Base-by-base conservation (phyloP, 352 stramenopile genomes). In the Pythium apleroticum region DNA sequence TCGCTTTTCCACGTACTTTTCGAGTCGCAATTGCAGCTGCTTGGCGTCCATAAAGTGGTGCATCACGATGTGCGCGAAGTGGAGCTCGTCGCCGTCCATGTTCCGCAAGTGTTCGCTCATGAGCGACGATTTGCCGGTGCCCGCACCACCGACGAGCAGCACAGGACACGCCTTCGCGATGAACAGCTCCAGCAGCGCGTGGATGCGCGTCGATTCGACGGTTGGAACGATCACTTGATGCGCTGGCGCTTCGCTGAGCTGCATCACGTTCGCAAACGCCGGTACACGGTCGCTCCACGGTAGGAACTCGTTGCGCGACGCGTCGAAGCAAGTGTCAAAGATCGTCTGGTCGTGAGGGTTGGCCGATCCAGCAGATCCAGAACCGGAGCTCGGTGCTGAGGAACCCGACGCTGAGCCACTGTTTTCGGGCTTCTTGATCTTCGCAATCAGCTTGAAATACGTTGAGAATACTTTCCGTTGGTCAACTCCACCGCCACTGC, bases 1-100 rank as follows among this genome's bases (percentile, higher is more conserved):
- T 4, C 88, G 77, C 66, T 98, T 98, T 49, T 97, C 91, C 0
- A 98, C 65, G 50, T 74, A 76, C 41, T 86, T 72, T 58, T 97
- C 90, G 2, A 98, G 72, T 19, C 89, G 83, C 12, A 66, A 24
- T 63, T 97, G 91, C 19, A 97, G 63, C 50, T 84, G 60, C 17
- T 79, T 73, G 8, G 87, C 87, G 56, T 96, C 88, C 71, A 95
- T 97, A 61, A 90, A 97, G 52, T 95, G 90, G 41, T 97, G 89
- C 69, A 97, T 77, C 11, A 83, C 86, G 39, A 97, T 77, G 19
- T 81, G 76, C 3, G 78, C 78, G 12, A 73, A 76, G 0, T 63
- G 60, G 12, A 93, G 75, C 49, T 95, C 87, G 22, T 92, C 81
- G 0, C 87, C 62, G 25, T 74, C 68, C 9, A 63, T n/a, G 35